Evolutionary conservation across 2,329 filamentous ascomycete species (phyloP).

Genomic region (Sphaerostilbella broomeana): DNA sequence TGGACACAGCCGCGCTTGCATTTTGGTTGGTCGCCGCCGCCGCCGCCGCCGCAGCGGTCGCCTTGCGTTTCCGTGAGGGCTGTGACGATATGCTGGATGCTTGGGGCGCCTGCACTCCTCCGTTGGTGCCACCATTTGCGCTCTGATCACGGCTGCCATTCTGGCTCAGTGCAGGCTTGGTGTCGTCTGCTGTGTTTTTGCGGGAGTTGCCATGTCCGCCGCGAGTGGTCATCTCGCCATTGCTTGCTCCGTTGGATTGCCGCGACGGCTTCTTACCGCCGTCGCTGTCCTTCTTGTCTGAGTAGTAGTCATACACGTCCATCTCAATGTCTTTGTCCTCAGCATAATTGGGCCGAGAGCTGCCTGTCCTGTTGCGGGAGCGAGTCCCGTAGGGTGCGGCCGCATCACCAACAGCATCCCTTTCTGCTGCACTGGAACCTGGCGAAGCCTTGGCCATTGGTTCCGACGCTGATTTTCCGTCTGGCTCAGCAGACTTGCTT

Average conservation of each 20-base stretch:
- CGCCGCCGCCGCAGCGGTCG: slow-evolving; percentile 35
- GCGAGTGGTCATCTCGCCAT: slow-evolving; percentile 31
- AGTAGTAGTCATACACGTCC: slow-evolving; percentile 67
- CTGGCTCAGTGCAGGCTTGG: slow-evolving; percentile 29
- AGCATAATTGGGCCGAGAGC: slow-evolving; percentile 84
- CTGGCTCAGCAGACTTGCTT: slow-evolving; percentile 28
- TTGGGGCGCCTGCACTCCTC: slow-evolving; percentile 39
- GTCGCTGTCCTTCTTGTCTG: slow-evolving; percentile 48
- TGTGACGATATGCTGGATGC: slow-evolving; percentile 39
- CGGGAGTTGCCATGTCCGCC: slow-evolving; percentile 32
- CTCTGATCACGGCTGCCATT: slow-evolving; percentile 33
- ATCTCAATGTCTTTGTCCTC: slow-evolving; percentile 88
- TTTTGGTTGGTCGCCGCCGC: slow-evolving; percentile 18
- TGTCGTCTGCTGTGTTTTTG: slow-evolving; percentile 36
- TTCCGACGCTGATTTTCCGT: slow-evolving; percentile 28
- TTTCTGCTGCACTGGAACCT: slow-evolving; percentile 40
- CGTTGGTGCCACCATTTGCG: slow-evolving; percentile 19
- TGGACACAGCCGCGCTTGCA: slow-evolving; percentile 12
- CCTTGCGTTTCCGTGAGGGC: slow-evolving; percentile 79
- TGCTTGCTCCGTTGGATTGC: slow-evolving; percentile 35
- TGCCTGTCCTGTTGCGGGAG: slow-evolving; percentile 79
- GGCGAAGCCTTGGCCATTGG: slow-evolving; percentile 41
- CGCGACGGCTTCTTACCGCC: slow-evolving; percentile 48
- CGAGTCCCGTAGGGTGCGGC: slow-evolving; percentile 82
- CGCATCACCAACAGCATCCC: slow-evolving; percentile 44